A percentile compares a stretch with the other conserved stretches of the same genome.
Conservation (phyloP, 768 basidiomycete genomes). For the Multifurca ochricompacta region DNA sequence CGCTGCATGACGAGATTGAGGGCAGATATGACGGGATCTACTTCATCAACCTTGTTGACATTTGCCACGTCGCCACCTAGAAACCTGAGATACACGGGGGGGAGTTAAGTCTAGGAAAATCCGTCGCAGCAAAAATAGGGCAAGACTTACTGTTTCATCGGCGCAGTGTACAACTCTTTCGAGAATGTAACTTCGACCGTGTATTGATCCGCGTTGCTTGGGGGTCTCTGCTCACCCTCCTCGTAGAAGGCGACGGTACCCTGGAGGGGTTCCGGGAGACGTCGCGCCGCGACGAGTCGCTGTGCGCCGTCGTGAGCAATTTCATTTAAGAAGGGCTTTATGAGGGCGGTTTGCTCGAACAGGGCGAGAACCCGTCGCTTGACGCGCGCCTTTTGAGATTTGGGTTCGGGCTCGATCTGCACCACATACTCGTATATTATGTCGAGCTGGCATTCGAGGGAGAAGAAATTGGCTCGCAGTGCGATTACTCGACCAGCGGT, state of each 20-base stretch:
- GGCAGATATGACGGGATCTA: slow-evolving; percentile 51
- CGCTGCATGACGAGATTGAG: slow-evolving; percentile 58
- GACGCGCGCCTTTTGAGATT: slow-evolving; percentile 33
- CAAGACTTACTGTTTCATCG: slow-evolving; percentile 31
- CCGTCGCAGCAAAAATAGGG: not conserved
- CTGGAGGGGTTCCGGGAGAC: slow-evolving; percentile 32
- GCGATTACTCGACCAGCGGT: slow-evolving; percentile 33
- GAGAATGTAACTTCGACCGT: slow-evolving; percentile 31
- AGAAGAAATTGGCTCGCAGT: slow-evolving; percentile 58
- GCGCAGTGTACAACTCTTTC: slow-evolving; percentile 26
- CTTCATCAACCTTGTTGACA: slow-evolving; percentile 40
- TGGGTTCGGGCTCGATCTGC: slow-evolving; percentile 40
- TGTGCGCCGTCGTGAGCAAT: slow-evolving; percentile 44
- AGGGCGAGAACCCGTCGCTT: slow-evolving; percentile 48
- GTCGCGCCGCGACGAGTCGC: slow-evolving; percentile 35
- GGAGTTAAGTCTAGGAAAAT: not conserved
- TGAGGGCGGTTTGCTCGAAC: slow-evolving; percentile 37
- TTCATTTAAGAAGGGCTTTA: slow-evolving; percentile 31
- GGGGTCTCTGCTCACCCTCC: slow-evolving; percentile 33
- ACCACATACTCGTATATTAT: slow-evolving; percentile 51
- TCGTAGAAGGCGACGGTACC: slow-evolving; percentile 32
- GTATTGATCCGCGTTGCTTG: slow-evolving; percentile 34
- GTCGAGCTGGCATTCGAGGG: slow-evolving; percentile 40
- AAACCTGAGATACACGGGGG: slow-evolving; percentile 47
- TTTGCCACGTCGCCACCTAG: slow-evolving; percentile 47